Percentiles rank a stretch among this genome's conserved stretches.
Evolutionary conservation across 1,284 basidiomycete species (phyloP).

Genomic region (Sanghuangporus sanghuang): DNA sequence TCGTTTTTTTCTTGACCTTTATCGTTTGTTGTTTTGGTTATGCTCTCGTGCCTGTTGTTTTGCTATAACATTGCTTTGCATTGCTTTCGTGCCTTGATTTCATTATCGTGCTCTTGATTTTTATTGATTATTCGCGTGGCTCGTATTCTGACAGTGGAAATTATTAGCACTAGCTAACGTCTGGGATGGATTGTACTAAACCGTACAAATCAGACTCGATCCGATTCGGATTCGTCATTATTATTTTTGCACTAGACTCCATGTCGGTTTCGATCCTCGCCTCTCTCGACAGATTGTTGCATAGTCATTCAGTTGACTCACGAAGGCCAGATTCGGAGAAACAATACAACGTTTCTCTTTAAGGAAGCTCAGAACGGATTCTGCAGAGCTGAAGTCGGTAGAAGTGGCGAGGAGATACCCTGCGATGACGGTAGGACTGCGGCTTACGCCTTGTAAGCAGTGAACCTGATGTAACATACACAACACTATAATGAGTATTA

Average conservation of each 20-base stretch:
- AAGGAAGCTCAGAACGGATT: slow-evolving; percentile 30
- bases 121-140: not conserved
- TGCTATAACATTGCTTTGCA: slow-evolving; percentile 5
- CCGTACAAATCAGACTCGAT: not conserved
- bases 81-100: not conserved
- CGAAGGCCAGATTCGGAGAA: slow-evolving; percentile 33
- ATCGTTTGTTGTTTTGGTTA: not conserved
- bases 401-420: slow-evolving; percentile 56
- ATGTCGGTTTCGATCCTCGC: not conserved
- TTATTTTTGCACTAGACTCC: not conserved
- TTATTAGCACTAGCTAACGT: slow-evolving; percentile 10
- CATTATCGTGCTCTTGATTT: not conserved
- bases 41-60: not conserved
- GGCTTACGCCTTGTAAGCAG: slow-evolving; percentile 76
- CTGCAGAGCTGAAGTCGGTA: slow-evolving; percentile 24
- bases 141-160: not conserved
- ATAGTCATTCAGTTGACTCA: slow-evolving; percentile 31
- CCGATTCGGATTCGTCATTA: not conserved
- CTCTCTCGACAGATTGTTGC: slow-evolving; percentile 20
- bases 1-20: not conserved
- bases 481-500: not conserved
- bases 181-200: not conserved
- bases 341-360: slow-evolving; percentile 28
- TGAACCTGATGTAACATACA: slow-evolving; percentile 64
- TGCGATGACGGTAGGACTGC: slow-evolving; percentile 77